These are phyloP conservation scores for Penicillium sclerotigenum DNA, from an alignment of 2,329 filamentous ascomycete genomes.

Conservation along the genomic window DNA sequence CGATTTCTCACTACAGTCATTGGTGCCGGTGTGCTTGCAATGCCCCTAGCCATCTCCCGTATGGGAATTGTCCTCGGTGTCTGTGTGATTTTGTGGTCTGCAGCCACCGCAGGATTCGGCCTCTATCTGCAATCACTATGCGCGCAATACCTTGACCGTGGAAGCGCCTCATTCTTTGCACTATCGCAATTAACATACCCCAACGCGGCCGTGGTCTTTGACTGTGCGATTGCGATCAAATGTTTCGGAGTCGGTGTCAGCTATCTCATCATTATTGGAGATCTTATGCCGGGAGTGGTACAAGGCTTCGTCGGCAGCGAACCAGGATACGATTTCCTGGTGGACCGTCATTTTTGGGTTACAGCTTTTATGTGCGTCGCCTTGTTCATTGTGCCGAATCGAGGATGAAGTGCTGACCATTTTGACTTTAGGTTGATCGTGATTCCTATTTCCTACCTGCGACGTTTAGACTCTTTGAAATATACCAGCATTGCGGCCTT, in stretches of 20 bases:
- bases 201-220: constrained; percentile 91
- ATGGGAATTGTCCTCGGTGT: constrained; percentile 88
- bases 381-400: neutral
- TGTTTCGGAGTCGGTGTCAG: constrained; percentile 97
- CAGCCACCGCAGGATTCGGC: constrained; percentile 81
- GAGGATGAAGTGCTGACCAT: neutral
- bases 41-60: constrained; percentile 93
- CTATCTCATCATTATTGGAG: constrained; percentile 97
- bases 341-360: constrained; percentile 95
- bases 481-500: constrained; percentile 93
- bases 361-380: constrained; percentile 78
- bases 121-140: constrained; percentile 93
- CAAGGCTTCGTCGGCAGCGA: constrained; percentile 69
- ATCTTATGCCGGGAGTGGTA: constrained; percentile 94
- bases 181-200: constrained; percentile 95
- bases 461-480: constrained; percentile 89
- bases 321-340: constrained; percentile 66
- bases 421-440: constrained; percentile 68
- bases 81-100: constrained; percentile 87
- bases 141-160: constrained; percentile 86
- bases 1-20: constrained; percentile 60
- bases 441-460: constrained; percentile 89
- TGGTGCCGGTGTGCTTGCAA: constrained; percentile 87
- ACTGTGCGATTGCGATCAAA: constrained; percentile 93
- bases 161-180: constrained; percentile 90